A percentile compares a stretch with the other conserved stretches of the same genome.
phyloP scores from a whole-genome alignment of 192 early-diverging fungal species.

The Umbelopsis sp. region DNA sequence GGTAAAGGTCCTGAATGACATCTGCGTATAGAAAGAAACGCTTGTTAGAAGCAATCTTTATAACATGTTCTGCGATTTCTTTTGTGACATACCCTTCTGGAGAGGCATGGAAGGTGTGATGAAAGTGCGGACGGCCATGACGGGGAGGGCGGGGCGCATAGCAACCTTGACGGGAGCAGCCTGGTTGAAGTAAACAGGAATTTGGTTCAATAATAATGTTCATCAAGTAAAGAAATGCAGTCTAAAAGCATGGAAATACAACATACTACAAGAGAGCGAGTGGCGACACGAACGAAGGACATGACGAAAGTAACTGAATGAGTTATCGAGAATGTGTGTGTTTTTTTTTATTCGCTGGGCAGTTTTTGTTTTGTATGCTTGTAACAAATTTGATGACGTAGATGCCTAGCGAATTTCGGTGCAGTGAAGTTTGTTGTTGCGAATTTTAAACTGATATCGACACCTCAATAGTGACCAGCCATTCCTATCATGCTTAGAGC shows the following conservation, averaged over 20 bases:
- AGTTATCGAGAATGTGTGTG: slow-evolving; percentile 12
- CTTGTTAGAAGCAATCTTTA: neutral
- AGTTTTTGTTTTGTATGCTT: slow-evolving; percentile 5
- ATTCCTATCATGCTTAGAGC: neutral
- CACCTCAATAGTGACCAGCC: slow-evolving; percentile 18
- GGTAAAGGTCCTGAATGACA: slow-evolving; percentile 51
- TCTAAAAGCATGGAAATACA: neutral
- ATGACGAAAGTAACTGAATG: slow-evolving; percentile 1
- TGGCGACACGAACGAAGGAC: slow-evolving; percentile 20
- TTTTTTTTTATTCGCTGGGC: neutral
- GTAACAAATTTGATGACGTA: slow-evolving; percentile 13
- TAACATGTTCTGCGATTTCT: neutral
- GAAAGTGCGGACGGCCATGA: slow-evolving; percentile 57
- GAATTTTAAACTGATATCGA: slow-evolving; percentile 18
- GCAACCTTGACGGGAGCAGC: slow-evolving; percentile 26
- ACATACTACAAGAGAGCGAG: slow-evolving; percentile 18
- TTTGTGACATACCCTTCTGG: slow-evolving; percentile 46
- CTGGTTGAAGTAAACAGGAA: neutral
- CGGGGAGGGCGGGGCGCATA: slow-evolving; percentile 46
- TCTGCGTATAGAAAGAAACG: slow-evolving; percentile 27
- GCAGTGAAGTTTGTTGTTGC: slow-evolving; percentile 24
- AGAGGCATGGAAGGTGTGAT: slow-evolving; percentile 45
- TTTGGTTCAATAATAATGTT: neutral
- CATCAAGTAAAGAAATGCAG: neutral
- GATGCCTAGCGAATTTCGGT: neutral